Base-by-base conservation (phyloP, 306 rosid species). In the Pachyrhizus erosus region DNA sequence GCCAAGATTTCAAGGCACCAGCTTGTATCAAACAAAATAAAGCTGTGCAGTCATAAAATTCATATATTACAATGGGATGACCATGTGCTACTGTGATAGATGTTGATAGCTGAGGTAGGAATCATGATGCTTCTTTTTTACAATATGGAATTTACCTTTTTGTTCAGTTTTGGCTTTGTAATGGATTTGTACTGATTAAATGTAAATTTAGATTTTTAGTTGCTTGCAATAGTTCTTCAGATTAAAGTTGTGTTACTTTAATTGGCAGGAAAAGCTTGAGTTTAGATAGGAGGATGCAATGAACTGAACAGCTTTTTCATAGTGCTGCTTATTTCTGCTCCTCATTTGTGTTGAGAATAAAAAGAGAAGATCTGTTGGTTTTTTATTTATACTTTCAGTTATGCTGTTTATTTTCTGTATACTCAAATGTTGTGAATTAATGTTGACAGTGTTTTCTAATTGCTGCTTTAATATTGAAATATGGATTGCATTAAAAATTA, bases 21-120 rank as follows among this genome's bases (percentile, higher is more conserved):
- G 88, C 87, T n/a, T 91, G 96, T 89, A 88, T 89, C 87, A 90
- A 92, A 82, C 94, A 84, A 72, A 91, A 91, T 82, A 90, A 92
- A 87, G 93, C 86, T 68, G 82, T 90, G 91, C 97, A 90, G 87
- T 92, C 92, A 79, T 94, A 85, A 81, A 75, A 65, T 33, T 75
- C 80, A 80, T 76, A 84, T 70, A 83, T 60, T 79, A 82, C 80
- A 62, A 79, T 81, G 80, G 62, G 75, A 84, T 68, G 89, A 74
- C 74, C 43, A 84, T 86, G 78, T 82, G 70, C 67, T 58, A 49
- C 82, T 48, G 64, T 81, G 75, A 83, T 87, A 92, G 88, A 70
- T 89, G 86, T 78, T 82, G 87, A 83, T 89, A 90, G 97, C 86
- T 45, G 93, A 94, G 94, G 90, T 91, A 92, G 93, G 94, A 89